phyloP scores from a whole-genome alignment of 164 flowering plant species.

The Vitis rupestris region DNA sequence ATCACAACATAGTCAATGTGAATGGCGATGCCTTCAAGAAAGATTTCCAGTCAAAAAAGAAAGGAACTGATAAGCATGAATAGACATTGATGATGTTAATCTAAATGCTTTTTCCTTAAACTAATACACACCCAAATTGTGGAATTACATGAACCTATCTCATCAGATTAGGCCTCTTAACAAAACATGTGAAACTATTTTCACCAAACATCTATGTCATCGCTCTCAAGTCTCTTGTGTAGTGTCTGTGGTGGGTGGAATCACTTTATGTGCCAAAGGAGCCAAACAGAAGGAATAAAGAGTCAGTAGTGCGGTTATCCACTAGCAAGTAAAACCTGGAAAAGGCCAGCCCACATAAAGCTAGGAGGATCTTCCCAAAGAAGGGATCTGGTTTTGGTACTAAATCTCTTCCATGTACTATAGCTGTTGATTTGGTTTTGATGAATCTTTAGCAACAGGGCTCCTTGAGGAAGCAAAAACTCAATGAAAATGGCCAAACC shows the following conservation, averaged over 20 bases:
- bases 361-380: constrained; percentile 32
- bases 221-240: not conserved
- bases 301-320: constrained; percentile 22
- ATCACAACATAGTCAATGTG: constrained; percentile 13
- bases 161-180: constrained; percentile 7
- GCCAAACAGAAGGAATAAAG: constrained; percentile 42
- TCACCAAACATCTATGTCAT: constrained; percentile 12
- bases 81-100: not conserved
- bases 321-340: constrained; percentile 10
- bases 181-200: constrained; percentile 11
- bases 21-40: constrained; percentile 7
- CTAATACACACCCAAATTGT: constrained; percentile 10
- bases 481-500: constrained; percentile 2
- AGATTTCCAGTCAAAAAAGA: constrained; percentile 17
- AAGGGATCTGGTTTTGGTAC: not conserved
- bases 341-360: constrained; percentile 38
- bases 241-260: constrained; percentile 28
- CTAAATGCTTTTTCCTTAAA: not conserved
- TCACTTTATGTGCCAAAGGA: constrained; percentile 35
- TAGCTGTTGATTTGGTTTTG: not conserved
- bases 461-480: not conserved
- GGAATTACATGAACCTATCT: constrained; percentile 12
- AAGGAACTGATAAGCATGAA: not conserved
- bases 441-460: not conserved
- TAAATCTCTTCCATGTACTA: not conserved